A percentile compares a stretch with the other conserved stretches of the same genome.
Evolutionary conservation across 257 asterid species (phyloP).

Genomic region (Gardenia jasminoides): DNA sequence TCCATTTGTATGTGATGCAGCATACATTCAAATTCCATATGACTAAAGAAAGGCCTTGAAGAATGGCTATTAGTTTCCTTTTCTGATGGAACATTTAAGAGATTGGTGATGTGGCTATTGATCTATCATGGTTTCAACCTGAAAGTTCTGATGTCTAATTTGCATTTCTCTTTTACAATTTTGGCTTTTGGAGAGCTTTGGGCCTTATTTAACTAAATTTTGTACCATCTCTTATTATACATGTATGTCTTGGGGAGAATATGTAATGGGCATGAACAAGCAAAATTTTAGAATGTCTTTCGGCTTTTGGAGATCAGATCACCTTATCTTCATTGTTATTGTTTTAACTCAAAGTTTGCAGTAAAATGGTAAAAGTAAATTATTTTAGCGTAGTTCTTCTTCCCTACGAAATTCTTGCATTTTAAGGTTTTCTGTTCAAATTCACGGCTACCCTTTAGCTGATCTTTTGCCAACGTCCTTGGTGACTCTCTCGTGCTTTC

Average conservation of each 20-base stretch:
- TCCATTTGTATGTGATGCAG: slow-evolving; percentile 89
- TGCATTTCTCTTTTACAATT: background rate
- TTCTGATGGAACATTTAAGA: background rate
- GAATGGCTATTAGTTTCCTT: background rate
- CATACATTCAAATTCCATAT: slow-evolving; percentile 85
- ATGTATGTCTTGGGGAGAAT: background rate
- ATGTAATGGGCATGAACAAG: background rate
- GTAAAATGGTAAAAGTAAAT: too few relatives aligned
- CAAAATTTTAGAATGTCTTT: background rate
- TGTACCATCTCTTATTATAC: background rate
- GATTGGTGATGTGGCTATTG: background rate
- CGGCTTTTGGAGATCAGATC: background rate
- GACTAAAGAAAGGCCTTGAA: slow-evolving; percentile 34
- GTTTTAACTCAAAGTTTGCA: background rate
- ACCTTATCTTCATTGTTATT: background rate
- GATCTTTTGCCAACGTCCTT: too few relatives aligned
- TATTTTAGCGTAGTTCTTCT: too few relatives aligned
- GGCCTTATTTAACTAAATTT: background rate
- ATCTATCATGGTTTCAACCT: background rate
- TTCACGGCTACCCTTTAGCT: too few relatives aligned
- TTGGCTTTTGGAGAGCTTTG: background rate
- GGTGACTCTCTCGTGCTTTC: too few relatives aligned
- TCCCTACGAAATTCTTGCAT: too few relatives aligned
- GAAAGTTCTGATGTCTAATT: background rate
- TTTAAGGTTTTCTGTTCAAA: too few relatives aligned